These are phyloP conservation scores for Magnaporthiopsis rhizophila DNA, from an alignment of 2,329 filamentous ascomycete species.

Conservation along the genomic window DNA sequence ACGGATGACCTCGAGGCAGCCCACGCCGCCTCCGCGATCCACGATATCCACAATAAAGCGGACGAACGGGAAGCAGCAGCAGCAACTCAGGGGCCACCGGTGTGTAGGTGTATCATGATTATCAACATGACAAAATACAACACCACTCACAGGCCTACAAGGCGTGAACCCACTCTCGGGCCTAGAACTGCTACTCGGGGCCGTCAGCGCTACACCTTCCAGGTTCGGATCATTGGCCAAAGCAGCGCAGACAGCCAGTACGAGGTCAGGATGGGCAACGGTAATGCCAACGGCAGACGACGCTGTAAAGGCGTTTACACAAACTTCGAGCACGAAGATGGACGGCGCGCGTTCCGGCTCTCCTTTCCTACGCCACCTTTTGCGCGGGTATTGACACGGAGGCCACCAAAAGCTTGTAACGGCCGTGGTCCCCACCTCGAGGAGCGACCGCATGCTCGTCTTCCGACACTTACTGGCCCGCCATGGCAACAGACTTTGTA, in stretches of 20 bases:
- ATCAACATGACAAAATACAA: constrained; percentile 55
- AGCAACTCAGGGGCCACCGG: constrained; percentile 2
- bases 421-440: constrained; percentile 31
- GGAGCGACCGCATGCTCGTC: constrained; percentile 29
- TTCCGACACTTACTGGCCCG: background rate
- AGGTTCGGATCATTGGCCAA: constrained; percentile 20
- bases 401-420: constrained; percentile 20
- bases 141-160: constrained; percentile 36
- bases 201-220: constrained; percentile 32
- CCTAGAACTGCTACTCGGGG: constrained; percentile 18
- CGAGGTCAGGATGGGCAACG: constrained; percentile 31
- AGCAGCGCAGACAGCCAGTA: background rate
- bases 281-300: constrained; percentile 52
- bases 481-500: background rate
- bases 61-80: no score
- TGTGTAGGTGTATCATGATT: constrained; percentile 40
- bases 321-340: constrained; percentile 53
- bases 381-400: constrained; percentile 19
- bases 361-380: constrained; percentile 45
- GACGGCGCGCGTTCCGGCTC: constrained; percentile 42
- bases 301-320: constrained; percentile 53
- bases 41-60: background rate
- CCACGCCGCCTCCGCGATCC: constrained; percentile 45
- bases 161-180: constrained; percentile 17
- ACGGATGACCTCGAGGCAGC: constrained; percentile 34